Conservation (phyloP, 1,284 basidiomycete species). For the Trichosporon faecale region DNA sequence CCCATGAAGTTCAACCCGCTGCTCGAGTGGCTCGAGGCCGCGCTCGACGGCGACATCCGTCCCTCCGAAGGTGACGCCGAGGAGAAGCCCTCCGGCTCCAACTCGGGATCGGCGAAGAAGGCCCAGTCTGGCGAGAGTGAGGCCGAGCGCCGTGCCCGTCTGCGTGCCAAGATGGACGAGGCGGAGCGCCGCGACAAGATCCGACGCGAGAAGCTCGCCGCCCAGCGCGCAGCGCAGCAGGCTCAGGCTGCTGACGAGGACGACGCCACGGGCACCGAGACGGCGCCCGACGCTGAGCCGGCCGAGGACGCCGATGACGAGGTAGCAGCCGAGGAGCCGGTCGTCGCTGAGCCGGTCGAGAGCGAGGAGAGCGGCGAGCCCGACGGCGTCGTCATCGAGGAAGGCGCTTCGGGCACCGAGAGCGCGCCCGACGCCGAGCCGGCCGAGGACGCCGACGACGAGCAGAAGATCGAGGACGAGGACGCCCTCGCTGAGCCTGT, state of each 20-base stretch:
- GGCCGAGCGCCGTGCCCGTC: constrained; percentile 29
- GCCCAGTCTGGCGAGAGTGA: constrained; percentile 26
- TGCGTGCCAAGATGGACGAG: constrained; percentile 44
- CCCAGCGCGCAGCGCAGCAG: constrained; percentile 17
- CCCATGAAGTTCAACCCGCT: constrained; percentile 51
- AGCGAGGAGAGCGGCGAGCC: background rate
- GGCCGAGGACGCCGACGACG: constrained; percentile 17
- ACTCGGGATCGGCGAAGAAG: constrained; percentile 18
- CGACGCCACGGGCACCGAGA: constrained; percentile 10
- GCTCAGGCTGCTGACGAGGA: constrained; percentile 15
- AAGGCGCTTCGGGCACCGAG: background rate
- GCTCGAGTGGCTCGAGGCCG: constrained; percentile 41
- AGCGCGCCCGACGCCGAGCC: constrained; percentile 18
- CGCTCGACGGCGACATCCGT: constrained; percentile 14
- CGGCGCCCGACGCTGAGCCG: background rate
- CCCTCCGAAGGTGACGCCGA: background rate
- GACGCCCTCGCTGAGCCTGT: constrained; percentile 8
- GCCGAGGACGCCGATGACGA: constrained; percentile 12
- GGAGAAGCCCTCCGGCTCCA: constrained; percentile 16
- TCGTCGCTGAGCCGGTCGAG: constrained; percentile 17
- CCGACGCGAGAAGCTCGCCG: constrained; percentile 39
- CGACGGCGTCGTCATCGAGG: background rate
- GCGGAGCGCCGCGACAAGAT: constrained; percentile 41
- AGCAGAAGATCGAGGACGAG: constrained; percentile 6
- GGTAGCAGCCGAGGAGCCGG: background rate